phyloP scores from a whole-genome alignment of 2,329 filamentous ascomycete genomes.

The Ophiocordyceps unilateralis region DNA sequence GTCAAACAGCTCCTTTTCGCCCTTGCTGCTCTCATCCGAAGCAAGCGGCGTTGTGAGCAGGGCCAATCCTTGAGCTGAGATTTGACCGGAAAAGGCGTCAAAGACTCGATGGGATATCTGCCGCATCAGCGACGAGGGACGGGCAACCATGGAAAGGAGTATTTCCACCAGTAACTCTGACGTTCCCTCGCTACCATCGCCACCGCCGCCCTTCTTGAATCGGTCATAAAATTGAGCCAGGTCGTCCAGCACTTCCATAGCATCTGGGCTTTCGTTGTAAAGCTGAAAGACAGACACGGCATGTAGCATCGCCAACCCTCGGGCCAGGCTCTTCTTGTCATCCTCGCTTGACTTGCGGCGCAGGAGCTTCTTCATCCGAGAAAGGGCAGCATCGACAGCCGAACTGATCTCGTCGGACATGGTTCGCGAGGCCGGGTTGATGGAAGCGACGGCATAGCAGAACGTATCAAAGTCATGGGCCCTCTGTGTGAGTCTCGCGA shows the following conservation, averaged over 20 bases:
- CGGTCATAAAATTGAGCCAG: constrained; percentile 60
- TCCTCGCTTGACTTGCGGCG: constrained; percentile 20
- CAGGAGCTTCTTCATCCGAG: constrained; percentile 34
- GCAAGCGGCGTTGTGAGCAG: constrained; percentile 50
- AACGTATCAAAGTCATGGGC: constrained; percentile 34
- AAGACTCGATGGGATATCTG: constrained; percentile 84
- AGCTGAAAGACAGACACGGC: constrained; percentile 73
- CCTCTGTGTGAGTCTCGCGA: constrained; percentile 38
- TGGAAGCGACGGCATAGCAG: constrained; percentile 34
- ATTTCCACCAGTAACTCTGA: constrained; percentile 74
- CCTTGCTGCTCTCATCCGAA: constrained; percentile 64
- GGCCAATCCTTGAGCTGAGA: constrained; percentile 57
- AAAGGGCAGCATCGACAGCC: constrained; percentile 33
- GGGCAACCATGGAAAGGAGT: constrained; percentile 74
- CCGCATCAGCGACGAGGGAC: constrained; percentile 67
- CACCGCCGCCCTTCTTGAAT: constrained; percentile 35
- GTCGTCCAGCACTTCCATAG: constrained; percentile 66
- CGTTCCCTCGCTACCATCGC: constrained; percentile 35
- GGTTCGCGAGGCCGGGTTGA: constrained; percentile 31
- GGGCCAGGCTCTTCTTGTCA: constrained; percentile 24
- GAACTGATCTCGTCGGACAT: constrained; percentile 39
- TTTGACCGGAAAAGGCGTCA: constrained; percentile 56
- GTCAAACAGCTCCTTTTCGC: constrained; percentile 74
- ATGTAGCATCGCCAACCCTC: constrained; percentile 65
- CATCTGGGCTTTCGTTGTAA: constrained; percentile 78